Percentiles rank a stretch among this genome's conserved stretches.
These are phyloP conservation scores for Aspergillus viridinutans DNA, from an alignment of 2,329 filamentous ascomycete genomes.

Conservation along the genomic window DNA sequence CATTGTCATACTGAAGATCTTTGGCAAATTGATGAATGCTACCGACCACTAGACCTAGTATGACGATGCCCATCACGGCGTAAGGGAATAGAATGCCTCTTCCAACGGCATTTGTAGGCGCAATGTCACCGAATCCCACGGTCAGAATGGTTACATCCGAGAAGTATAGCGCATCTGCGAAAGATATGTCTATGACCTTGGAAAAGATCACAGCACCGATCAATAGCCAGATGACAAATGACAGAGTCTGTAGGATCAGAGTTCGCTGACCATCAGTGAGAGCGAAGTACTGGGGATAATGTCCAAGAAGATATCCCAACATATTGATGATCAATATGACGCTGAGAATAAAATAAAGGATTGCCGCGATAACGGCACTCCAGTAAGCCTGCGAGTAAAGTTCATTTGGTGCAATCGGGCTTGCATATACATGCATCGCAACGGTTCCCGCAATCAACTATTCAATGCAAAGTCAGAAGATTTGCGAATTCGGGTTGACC, in stretches of 20 bases:
- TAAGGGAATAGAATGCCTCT: slow-evolving; percentile 77
- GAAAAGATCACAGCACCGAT: slow-evolving; percentile 73
- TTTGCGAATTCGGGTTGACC: not conserved
- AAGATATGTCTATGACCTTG: slow-evolving; percentile 67
- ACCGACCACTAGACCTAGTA: slow-evolving; percentile 75
- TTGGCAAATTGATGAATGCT: slow-evolving; percentile 67
- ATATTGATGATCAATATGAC: slow-evolving; percentile 75
- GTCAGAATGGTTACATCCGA: slow-evolving; percentile 66
- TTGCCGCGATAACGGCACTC: slow-evolving; percentile 76
- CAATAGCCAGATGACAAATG: slow-evolving; percentile 76
- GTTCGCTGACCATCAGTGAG: slow-evolving; percentile 79
- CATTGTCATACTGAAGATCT: slow-evolving; percentile 59
- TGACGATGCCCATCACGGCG: slow-evolving; percentile 76
- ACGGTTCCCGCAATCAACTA: slow-evolving; percentile 63
- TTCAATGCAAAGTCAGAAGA: not conserved
- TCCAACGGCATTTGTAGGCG: slow-evolving; percentile 53
- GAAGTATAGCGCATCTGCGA: slow-evolving; percentile 75
- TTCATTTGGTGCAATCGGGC: slow-evolving; percentile 45
- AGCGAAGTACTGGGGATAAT: slow-evolving; percentile 74
- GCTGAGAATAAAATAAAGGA: slow-evolving; percentile 74
- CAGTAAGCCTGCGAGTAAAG: slow-evolving; percentile 78
- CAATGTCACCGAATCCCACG: slow-evolving; percentile 60
- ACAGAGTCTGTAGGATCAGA: slow-evolving; percentile 84
- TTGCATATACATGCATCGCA: slow-evolving; percentile 60
- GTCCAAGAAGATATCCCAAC: slow-evolving; percentile 67